Conservation (phyloP, 2,329 filamentous ascomycete species). For the Curvularia eragrostidis region DNA sequence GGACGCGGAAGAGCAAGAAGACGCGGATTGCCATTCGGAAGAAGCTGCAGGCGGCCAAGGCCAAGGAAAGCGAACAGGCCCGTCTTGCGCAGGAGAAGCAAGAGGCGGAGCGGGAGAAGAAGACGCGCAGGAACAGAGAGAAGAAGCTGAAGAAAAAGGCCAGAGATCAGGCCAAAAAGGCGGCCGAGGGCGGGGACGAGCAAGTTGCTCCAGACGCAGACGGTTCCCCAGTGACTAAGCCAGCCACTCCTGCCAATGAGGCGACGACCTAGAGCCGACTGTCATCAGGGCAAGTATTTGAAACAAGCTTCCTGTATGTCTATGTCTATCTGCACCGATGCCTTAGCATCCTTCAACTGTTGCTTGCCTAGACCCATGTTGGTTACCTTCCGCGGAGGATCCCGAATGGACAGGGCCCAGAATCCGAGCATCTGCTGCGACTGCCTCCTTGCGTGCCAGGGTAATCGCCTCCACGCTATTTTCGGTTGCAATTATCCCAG, state of each 20-base stretch:
- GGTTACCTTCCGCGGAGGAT: too few species aligned
- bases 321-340: too few species aligned
- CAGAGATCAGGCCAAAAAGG: constrained; percentile 44
- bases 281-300: too few species aligned
- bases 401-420: too few species aligned
- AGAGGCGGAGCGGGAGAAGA: constrained; percentile 46
- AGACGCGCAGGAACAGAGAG: constrained; percentile 46
- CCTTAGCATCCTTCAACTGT: too few species aligned
- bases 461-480: too few species aligned
- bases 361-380: too few species aligned
- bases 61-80: constrained; percentile 34
- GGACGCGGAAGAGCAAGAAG: constrained; percentile 46
- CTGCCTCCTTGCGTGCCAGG: too few species aligned
- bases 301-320: too few species aligned
- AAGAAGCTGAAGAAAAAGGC: constrained; percentile 50
- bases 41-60: constrained; percentile 37
- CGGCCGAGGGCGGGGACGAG: constrained; percentile 14
- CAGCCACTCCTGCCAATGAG: background rate
- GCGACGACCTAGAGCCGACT: background rate
- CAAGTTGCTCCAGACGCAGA: background rate
- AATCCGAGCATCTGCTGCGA: too few species aligned
- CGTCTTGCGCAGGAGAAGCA: constrained; percentile 42
- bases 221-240: background rate
- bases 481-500: too few species aligned
- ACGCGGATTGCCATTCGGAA: constrained; percentile 43